These are phyloP conservation scores for Nicotiana otophora DNA, from an alignment of 257 asterid genomes.

Conservation along the genomic window DNA sequence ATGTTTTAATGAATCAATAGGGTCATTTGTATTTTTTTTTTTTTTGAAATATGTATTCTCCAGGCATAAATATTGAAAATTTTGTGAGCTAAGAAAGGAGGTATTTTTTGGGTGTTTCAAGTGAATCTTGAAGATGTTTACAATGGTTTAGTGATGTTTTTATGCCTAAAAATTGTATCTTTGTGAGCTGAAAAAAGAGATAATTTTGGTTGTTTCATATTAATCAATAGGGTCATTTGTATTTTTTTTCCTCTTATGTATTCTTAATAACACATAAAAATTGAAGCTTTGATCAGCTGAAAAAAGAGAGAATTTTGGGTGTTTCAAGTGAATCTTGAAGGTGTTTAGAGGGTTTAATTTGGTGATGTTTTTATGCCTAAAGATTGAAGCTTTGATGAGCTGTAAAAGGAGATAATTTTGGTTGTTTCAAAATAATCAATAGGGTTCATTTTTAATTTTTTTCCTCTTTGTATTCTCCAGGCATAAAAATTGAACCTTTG, in stretches of 20 bases:
- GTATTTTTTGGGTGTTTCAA: no score
- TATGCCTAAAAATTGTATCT: constrained; percentile 23
- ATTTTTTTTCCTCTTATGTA: constrained; percentile 28
- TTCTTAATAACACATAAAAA: constrained; percentile 16
- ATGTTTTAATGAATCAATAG: constrained; percentile 22
- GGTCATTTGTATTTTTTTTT: constrained; percentile 42
- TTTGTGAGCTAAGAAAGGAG: constrained; percentile 7
- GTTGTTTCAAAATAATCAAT: constrained; percentile 7
- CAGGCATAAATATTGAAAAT: constrained; percentile 24
- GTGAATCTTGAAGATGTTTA: no score
- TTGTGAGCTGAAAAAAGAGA: constrained; percentile 8
- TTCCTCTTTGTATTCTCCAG: constrained; percentile 13
- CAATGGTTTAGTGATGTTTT: neutral
- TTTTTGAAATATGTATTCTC: neutral
- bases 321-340: no score
- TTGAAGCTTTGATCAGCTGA: constrained; percentile 20
- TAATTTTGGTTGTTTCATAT: neutral
- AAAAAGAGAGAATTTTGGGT: no score
- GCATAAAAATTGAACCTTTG: constrained; percentile 11
- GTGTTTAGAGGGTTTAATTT: no score
- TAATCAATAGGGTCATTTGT: constrained; percentile 35
- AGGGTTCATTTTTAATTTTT: constrained; percentile 51
- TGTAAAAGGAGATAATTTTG: neutral
- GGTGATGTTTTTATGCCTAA: constrained; percentile 7
- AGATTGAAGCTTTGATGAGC: constrained; percentile 22